Conservation (phyloP, 192 early-diverging fungal species). For the Coemansia sp. region DNA sequence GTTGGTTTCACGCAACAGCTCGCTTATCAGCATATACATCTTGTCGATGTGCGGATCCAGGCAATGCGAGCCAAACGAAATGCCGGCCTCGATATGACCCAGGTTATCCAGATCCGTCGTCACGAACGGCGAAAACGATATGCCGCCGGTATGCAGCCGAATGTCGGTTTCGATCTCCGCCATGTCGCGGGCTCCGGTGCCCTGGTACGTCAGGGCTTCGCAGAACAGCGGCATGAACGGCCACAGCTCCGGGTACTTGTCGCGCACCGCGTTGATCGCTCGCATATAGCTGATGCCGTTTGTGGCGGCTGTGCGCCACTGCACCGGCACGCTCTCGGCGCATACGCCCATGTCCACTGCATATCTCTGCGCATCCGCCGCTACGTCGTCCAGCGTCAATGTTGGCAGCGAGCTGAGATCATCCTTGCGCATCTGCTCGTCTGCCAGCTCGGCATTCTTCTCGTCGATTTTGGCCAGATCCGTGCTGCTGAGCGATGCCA, state of each 20-base stretch:
- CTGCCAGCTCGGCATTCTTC: slow-evolving; percentile 65
- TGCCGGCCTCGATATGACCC: slow-evolving; percentile 62
- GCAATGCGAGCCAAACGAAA: slow-evolving; percentile 63
- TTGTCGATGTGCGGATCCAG: slow-evolving; percentile 68
- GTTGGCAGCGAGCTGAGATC: slow-evolving; percentile 83
- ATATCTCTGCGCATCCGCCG: slow-evolving; percentile 56
- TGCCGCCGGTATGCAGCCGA: slow-evolving; percentile 79
- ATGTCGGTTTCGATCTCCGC: slow-evolving; percentile 85
- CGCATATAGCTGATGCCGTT: slow-evolving; percentile 91
- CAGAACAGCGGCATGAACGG: slow-evolving; percentile 77
- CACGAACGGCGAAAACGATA: slow-evolving; percentile 65
- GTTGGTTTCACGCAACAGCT: slow-evolving; percentile 68
- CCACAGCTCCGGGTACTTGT: slow-evolving; percentile 64
- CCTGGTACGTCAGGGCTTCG: slow-evolving; percentile 63
- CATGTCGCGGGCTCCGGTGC: slow-evolving; percentile 65
- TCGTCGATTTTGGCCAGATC: slow-evolving; percentile 62
- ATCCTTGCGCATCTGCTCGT: slow-evolving; percentile 70
- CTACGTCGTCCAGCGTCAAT: slow-evolving; percentile 76
- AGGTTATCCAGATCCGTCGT: slow-evolving; percentile 65
- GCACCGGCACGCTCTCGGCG: slow-evolving; percentile 57
- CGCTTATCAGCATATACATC: slow-evolving; percentile 72
- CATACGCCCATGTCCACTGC: slow-evolving; percentile 50
- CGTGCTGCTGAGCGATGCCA: slow-evolving; percentile 57
- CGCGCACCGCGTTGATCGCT: slow-evolving; percentile 64
- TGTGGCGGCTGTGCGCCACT: slow-evolving; percentile 76